Conservation (phyloP, 2,329 filamentous ascomycete genomes). For the Paramyrothecium roridum region DNA sequence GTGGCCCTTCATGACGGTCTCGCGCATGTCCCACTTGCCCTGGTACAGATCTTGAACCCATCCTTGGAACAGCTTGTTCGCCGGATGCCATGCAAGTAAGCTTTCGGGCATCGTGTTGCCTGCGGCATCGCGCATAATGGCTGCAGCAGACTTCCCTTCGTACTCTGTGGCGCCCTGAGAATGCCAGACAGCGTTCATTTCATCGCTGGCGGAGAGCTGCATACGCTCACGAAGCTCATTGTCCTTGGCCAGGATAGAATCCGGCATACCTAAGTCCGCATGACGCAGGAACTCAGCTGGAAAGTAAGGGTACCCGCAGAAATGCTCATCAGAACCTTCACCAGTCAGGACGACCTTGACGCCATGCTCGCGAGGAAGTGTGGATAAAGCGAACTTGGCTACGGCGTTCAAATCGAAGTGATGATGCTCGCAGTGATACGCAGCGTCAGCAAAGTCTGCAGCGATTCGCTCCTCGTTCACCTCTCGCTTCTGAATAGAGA, state of each 20-base stretch:
- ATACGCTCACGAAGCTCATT: slow-evolving; percentile 1
- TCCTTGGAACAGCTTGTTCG: slow-evolving; percentile 3
- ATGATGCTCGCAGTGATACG: slow-evolving; percentile 27
- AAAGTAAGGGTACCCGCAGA: slow-evolving; percentile 48
- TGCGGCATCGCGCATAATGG: not conserved
- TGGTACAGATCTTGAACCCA: not conserved
- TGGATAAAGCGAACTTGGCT: slow-evolving; percentile 49
- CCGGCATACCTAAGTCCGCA: slow-evolving; percentile 34
- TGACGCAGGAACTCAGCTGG: slow-evolving; percentile 46
- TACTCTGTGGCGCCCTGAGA: not conserved
- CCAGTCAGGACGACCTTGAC: slow-evolving; percentile 53
- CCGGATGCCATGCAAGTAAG: not conserved
- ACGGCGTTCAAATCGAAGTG: slow-evolving; percentile 47
- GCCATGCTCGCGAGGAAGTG: slow-evolving; percentile 38
- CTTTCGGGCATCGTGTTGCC: not conserved
- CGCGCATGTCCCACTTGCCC: not conserved
- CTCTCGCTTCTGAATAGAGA: slow-evolving; percentile 18
- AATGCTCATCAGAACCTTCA: slow-evolving; percentile 52
- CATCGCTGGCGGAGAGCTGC: not conserved
- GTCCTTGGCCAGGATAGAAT: slow-evolving; percentile 9
- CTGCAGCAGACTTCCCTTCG: not conserved
- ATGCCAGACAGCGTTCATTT: not conserved
- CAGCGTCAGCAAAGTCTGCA: slow-evolving; percentile 22
- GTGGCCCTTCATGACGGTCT: not conserved
- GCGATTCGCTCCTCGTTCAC: slow-evolving; percentile 26